Evolutionary conservation across 768 basidiomycete species (phyloP), one percentile per base, ranked within the genome.

Genomic region (Leccinum arenicola): DNA sequence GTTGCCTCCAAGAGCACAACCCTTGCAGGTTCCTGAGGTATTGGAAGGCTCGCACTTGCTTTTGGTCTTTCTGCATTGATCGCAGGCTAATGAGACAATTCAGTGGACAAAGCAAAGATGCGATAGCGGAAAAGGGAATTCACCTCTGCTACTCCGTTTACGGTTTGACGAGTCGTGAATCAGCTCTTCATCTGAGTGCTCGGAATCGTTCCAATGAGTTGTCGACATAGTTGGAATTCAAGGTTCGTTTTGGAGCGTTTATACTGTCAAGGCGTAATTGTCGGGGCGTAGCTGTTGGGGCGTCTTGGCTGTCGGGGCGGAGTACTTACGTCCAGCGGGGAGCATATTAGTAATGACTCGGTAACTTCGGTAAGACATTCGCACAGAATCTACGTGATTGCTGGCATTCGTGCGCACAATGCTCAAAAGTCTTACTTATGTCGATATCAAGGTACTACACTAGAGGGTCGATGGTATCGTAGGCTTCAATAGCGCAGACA

Each of bases 61-160:
- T 75, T 93, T 94, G 7, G 88, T 88, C 76, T 91, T 93, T 52
- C 91, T 80, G 66, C 91, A 94, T 64, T 92, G 88, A 76, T 93
- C 91, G 66, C 91, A 94, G 33, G 91, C 91, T 91, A 65, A 63
- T 29, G 43, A 49, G 36, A 55, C 11, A 48, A 54, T 54, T 72
- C 23, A 70, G 61, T 54, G 55, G 43, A 23, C 15, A 54, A 29
- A 29, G 29, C 29, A 29, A 55, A 58, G n/a, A 50, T 21, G 55
- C 48, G 29, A 8, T 4, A 57, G 56, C 47, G 43, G 62, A 58
- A 23, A 52, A 52, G 12, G n/a, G 19, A 25, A 52, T 66, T 57
- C 57, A 84, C 86, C 86, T 72, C 86, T 78, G 67, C 84, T 88
- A 63, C 86, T 88, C 52, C 86, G 71, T 68, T 88, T 88, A 57